phyloP scores from a whole-genome alignment of 495 filamentous ascomycete species.

The Hyphodiscus hymeniophilus region DNA sequence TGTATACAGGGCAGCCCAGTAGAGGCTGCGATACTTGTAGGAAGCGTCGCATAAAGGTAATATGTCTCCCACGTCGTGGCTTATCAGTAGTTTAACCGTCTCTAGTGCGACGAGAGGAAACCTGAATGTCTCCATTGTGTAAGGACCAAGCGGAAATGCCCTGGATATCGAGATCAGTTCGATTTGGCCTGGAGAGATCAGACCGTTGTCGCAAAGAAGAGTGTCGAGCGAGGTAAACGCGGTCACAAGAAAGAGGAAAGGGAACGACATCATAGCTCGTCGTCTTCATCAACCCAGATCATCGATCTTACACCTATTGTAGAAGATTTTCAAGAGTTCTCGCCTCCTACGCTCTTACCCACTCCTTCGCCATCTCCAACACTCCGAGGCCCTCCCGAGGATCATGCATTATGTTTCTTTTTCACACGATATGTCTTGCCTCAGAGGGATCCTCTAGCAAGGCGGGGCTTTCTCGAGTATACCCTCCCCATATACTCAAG shows the following conservation, averaged over 20 bases:
- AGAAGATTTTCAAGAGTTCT: background rate
- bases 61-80: background rate
- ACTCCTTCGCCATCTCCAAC: background rate
- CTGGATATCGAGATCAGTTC: conserved; percentile 7
- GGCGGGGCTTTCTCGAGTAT: conserved; percentile 1
- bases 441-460: background rate
- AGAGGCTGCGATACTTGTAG: conserved; percentile 7
- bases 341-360: background rate
- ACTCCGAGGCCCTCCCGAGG: background rate
- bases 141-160: conserved; percentile 5
- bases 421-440: conserved; percentile 1
- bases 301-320: background rate
- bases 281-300: background rate
- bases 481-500: background rate
- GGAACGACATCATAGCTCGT: background rate
- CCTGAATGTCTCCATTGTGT: conserved; percentile 4
- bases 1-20: conserved; percentile 6
- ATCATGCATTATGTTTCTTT: conserved; percentile 1
- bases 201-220: conserved; percentile 9
- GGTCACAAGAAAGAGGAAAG: background rate
- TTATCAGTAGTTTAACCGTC: background rate
- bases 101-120: conserved; percentile 5
- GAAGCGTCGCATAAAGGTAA: conserved; percentile 9
- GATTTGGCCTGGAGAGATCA: conserved; percentile 15
- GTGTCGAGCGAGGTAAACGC: conserved; percentile 4